phyloP scores from a whole-genome alignment of 208 protist species.

The Leishmania guyanensis region DNA sequence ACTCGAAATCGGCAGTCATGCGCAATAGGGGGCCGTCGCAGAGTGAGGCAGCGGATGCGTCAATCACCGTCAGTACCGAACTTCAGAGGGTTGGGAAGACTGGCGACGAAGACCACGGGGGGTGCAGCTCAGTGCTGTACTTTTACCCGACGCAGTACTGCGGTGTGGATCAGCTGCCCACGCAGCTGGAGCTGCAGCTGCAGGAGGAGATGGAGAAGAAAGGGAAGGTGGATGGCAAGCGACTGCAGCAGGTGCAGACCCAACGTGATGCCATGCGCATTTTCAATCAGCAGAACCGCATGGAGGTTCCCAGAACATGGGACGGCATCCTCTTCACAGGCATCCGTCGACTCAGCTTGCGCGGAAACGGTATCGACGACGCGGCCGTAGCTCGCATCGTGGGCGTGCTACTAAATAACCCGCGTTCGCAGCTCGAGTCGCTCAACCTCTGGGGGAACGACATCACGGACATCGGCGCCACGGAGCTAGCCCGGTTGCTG shows the following conservation, averaged over 20 bases:
- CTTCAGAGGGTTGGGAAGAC: not conserved
- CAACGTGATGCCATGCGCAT: conserved; percentile 65
- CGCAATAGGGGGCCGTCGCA: not conserved
- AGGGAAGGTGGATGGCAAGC: conserved; percentile 83
- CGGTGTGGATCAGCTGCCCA: conserved; percentile 60
- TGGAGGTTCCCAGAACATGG: conserved; percentile 72
- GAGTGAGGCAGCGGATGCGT: not conserved
- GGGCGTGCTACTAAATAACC: conserved; percentile 48
- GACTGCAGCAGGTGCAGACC: conserved; percentile 69
- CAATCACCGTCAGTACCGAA: not conserved
- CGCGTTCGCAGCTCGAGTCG: conserved; percentile 68
- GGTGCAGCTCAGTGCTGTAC: conserved; percentile 36
- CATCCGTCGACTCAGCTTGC: conserved; percentile 75
- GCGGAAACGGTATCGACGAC: conserved; percentile 85
- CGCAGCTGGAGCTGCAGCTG: conserved; percentile 66
- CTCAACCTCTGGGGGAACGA: conserved; percentile 90
- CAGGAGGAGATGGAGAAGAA: conserved; percentile 81
- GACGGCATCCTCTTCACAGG: conserved; percentile 73
- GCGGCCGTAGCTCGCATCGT: conserved; percentile 45
- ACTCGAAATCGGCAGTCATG: not conserved
- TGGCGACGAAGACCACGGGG: conserved; percentile 6
- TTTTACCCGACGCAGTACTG: conserved; percentile 75
- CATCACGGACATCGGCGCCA: conserved; percentile 75
- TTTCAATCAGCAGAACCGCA: conserved; percentile 66
- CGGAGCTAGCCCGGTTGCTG: conserved; percentile 59